Base-by-base conservation (phyloP, 768 basidiomycete genomes). In the Hericium erinaceus region DNA sequence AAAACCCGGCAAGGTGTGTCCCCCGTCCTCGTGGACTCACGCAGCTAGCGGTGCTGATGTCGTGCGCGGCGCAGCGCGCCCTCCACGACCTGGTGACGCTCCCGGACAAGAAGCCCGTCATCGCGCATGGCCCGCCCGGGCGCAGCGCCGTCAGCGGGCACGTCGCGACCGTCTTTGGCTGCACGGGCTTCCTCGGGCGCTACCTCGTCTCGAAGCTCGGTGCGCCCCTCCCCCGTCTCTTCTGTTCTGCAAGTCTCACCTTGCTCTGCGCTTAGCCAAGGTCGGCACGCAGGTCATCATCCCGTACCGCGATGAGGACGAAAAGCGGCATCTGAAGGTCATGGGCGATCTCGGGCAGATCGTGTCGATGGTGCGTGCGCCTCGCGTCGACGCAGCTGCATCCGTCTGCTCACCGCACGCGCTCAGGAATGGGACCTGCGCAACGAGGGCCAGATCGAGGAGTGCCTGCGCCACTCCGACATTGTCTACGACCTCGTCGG, bases 341-440 rank as follows among this genome's bases (percentile, higher is more conserved):
- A 95, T 89, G 85, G 97, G 95, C 46, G 97, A 99, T 75, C 77
- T 98, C 56, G 97, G 97, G 8, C 94, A 95, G 75, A 88, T 99
- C 61, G 89, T 98, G 57, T 84, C 90, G 65, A 83, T 98, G 88
- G 95, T 95, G 67, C 67, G 75, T 69, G 18, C 53, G 48, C 16
- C 26, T 56, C 41, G 28, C 22, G 2, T 52, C 33, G 40, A 54
- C 61, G 20, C 54, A 22, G 40, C 24, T 44, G 39, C 49, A 1
- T n/a, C 4, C 9, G 3, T 15, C 3, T 16, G 20, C 37, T 15
- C 37, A 51, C 50, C 38, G 12, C 57, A 10, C 20, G 28, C 15
- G 24, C 48, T 33, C 61, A 98, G 95, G 95, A 98, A 81, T 98
- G 93, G 92, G 93, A 98, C 68, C 78, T 95, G 51, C 81, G 92